These are phyloP conservation scores for Bacterosira constricta DNA, from an alignment of 108 stramenopile species.

Conservation along the genomic window DNA sequence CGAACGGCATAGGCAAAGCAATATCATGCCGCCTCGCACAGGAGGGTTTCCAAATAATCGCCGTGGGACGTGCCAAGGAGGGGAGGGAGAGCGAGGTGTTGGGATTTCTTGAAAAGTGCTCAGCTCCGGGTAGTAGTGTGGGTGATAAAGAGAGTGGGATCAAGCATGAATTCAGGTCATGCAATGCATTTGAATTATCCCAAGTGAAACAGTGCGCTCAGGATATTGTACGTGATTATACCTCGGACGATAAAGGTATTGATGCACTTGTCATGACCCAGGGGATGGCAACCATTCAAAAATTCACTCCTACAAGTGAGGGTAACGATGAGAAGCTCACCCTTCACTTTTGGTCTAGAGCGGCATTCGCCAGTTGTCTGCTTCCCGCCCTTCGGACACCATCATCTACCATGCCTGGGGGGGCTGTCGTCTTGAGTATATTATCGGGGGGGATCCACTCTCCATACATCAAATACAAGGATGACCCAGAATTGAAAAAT, in stretches of 20 bases:
- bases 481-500: conserved; percentile 46
- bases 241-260: conserved; percentile 3
- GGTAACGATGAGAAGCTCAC: conserved; percentile 68
- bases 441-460: conserved; percentile 63
- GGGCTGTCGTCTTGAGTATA: conserved; percentile 45
- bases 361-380: conserved; percentile 33
- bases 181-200: conserved; percentile 51
- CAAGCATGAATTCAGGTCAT: conserved; percentile 42
- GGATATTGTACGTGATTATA: conserved; percentile 26
- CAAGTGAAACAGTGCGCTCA: conserved; percentile 45
- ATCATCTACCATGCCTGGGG: conserved; percentile 24
- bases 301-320: conserved; percentile 58
- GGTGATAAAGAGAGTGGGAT: background rate
- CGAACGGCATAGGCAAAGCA: too few species aligned
- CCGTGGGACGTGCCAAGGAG: conserved; percentile 41
- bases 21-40: conserved; percentile 46
- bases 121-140: background rate
- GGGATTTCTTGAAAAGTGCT: conserved; percentile 24
- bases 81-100: conserved; percentile 24
- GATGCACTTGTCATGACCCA: conserved; percentile 71
- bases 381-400: conserved; percentile 36
- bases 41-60: conserved; percentile 43
- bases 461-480: conserved; percentile 43
- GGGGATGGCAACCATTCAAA: conserved; percentile 69
- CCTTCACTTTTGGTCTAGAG: conserved; percentile 46